Evolutionary conservation across 306 rosid genomes (phyloP), one percentile per base, ranked within the genome.

Genomic region (Quercus agrifolia): DNA sequence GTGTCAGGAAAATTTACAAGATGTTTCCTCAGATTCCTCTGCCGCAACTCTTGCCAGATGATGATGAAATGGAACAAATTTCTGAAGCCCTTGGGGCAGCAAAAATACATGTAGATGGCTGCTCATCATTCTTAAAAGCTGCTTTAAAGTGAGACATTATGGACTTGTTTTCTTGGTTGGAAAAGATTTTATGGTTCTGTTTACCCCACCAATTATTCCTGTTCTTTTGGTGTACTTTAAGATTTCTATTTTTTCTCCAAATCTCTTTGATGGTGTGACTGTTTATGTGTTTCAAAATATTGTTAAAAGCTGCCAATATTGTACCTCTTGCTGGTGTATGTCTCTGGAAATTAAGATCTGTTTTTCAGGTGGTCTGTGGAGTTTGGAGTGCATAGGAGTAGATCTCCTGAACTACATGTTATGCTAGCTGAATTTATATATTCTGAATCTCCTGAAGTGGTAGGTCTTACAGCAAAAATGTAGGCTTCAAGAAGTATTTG

Each of bases 391-490:
- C 80, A 74, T 44, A 82, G 75, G 70, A 54, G 30, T 90, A 98
- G 97, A 75, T 87, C 98, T 84, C 92, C 97, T 44, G 96, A 93
- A 70, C 80, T 93, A 79, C 97, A 96, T 85, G 84, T 84, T 77
- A 90, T 96, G 96, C 87, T 96, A 62, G 99, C 96, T 28, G 92
- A 92, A 56, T 93, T 93, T 81, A 84, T 96, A 49, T 96, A 88
- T 88, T 93, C 94, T 56, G 98, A 91, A 84, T 91, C 92, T 70
- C 94, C 98, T 54, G 98, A 94, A 81, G 93, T 85, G 97, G 97
- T 94, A 90, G 15, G 97, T 90, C 66, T 75, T 56, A 44, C 13
- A 62, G 79, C 52, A n/a, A 70, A 76, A 55, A 28, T 55, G 68
- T 78, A 41, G 19, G 57, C 70, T 61, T 79, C 63, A 55, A 70